Evolutionary conservation across 768 basidiomycete species (phyloP).

Genomic region (Amanita polypyramis): DNA sequence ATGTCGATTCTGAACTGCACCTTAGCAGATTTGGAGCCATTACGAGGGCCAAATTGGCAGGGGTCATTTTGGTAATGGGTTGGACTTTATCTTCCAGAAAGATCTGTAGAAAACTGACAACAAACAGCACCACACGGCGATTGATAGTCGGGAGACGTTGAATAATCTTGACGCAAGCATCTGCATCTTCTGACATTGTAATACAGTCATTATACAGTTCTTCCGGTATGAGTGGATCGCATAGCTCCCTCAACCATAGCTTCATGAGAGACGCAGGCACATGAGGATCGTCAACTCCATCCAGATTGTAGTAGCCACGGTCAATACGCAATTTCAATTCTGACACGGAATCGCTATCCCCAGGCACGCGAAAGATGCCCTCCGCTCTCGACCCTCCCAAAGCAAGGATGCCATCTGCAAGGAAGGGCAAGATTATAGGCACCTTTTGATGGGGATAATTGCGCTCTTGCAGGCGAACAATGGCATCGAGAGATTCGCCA

Average conservation of each 20-base stretch:
- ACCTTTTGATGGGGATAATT: constrained; percentile 80
- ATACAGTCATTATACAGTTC: constrained; percentile 91
- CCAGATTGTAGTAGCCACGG: constrained; percentile 82
- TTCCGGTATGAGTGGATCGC: constrained; percentile 85
- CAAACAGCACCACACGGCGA: constrained; percentile 75
- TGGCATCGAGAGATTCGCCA: constrained; percentile 79
- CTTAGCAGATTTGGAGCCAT: constrained; percentile 88
- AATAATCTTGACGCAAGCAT: constrained; percentile 65
- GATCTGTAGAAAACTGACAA: constrained; percentile 84
- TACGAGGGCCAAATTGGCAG: constrained; percentile 78
- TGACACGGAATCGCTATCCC: constrained; percentile 81
- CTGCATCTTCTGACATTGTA: constrained; percentile 50
- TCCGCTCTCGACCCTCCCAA: constrained; percentile 78
- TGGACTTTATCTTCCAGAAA: constrained; percentile 76
- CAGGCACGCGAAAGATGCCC: constrained; percentile 90
- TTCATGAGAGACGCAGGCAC: constrained; percentile 86
- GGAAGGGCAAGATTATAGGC: constrained; percentile 90
- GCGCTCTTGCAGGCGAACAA: constrained; percentile 75
- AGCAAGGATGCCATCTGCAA: constrained; percentile 85
- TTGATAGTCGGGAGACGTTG: constrained; percentile 77
- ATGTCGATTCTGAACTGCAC: constrained; percentile 81
- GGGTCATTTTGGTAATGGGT: constrained; percentile 77
- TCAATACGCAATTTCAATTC: constrained; percentile 87
- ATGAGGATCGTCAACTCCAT: constrained; percentile 85
- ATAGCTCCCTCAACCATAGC: constrained; percentile 86